Conservation (phyloP, 176 grass and related monocot species). For the Musa schizocarpa region DNA sequence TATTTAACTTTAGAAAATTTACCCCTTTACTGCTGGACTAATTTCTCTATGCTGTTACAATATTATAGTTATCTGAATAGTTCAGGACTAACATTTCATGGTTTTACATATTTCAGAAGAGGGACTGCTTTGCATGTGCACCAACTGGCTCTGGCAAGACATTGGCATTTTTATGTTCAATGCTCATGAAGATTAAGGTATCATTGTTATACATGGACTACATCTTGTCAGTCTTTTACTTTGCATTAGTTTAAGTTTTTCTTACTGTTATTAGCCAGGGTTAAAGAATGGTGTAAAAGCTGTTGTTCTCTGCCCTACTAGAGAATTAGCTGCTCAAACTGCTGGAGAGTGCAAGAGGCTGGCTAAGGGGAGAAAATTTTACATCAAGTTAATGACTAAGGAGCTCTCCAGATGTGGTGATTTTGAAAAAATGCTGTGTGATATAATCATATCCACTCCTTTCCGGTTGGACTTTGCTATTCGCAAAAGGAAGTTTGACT, state of each 20-base stretch:
- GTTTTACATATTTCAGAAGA: constrained; percentile 38
- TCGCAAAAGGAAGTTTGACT: constrained; percentile 65
- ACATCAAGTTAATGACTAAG: constrained; percentile 91
- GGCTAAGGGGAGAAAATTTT: constrained; percentile 63
- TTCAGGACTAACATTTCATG: not conserved
- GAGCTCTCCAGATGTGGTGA: constrained; percentile 76
- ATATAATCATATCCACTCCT: constrained; percentile 79
- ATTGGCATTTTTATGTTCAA: constrained; percentile 71
- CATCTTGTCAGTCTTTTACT: constrained; percentile 6
- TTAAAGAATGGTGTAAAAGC: constrained; percentile 77
- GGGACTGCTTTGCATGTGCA: constrained; percentile 96
- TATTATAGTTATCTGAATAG: not conserved
- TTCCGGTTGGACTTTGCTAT: constrained; percentile 76
- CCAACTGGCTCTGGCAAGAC: constrained; percentile 98
- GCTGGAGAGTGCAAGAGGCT: constrained; percentile 90
- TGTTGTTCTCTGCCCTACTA: constrained; percentile 80
- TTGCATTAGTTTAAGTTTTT: constrained; percentile 4
- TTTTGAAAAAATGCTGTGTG: constrained; percentile 90
- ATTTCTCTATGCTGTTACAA: not conserved
- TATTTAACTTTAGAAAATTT: not conserved
- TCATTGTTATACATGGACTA: constrained; percentile 4
- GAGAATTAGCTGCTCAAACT: constrained; percentile 88
- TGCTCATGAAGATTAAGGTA: constrained; percentile 98
- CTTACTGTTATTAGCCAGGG: constrained; percentile 72
- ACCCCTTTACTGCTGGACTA: no score